Evolutionary conservation across 352 stramenopile species (phyloP).

Genomic region (Pseudoperonospora humuli): DNA sequence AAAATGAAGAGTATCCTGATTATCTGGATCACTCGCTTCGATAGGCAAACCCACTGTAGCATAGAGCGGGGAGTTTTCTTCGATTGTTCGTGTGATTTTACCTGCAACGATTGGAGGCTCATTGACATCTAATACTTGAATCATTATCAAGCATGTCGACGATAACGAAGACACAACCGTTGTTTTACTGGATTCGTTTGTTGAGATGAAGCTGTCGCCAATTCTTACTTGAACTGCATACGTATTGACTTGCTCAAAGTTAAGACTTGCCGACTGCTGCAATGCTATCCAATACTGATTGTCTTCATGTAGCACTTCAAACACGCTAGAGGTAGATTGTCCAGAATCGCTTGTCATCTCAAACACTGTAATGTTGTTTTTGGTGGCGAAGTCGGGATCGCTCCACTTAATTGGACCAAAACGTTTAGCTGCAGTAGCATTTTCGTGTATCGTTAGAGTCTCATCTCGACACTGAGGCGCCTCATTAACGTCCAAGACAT

Average conservation of each 20-base stretch:
- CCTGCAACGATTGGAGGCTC: slow-evolving; percentile 31
- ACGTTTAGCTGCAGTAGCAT: slow-evolving; percentile 8
- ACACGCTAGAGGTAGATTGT: slow-evolving; percentile 6
- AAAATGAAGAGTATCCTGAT: slow-evolving; percentile 7
- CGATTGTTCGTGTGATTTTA: slow-evolving; percentile 15
- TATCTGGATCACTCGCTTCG: slow-evolving; percentile 15
- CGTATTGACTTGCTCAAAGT: slow-evolving; percentile 9
- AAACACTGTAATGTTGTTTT: slow-evolving; percentile 42
- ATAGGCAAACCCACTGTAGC: slow-evolving; percentile 7
- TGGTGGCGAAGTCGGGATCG: slow-evolving; percentile 26
- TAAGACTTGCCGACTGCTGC: slow-evolving; percentile 1
- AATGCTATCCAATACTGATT: slow-evolving; percentile 15
- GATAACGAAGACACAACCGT: slow-evolving; percentile 30
- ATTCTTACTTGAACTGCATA: slow-evolving; percentile 10
- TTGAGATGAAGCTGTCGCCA: slow-evolving; percentile 13
- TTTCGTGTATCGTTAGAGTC: slow-evolving; percentile 23
- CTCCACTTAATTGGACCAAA: slow-evolving; percentile 32
- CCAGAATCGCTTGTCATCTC: slow-evolving; percentile 22
- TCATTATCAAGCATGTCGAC: slow-evolving; percentile 25
- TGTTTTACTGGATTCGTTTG: slow-evolving; percentile 3
- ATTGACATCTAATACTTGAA: slow-evolving; percentile 40
- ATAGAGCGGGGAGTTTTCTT: slow-evolving; percentile 29
- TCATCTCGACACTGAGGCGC: slow-evolving; percentile 6
- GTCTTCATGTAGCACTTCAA: slow-evolving; percentile 3
- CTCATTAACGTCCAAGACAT: slow-evolving; percentile 17